Conservation (phyloP, 148 eudicot genomes). For the Nepenthes gracilis region DNA sequence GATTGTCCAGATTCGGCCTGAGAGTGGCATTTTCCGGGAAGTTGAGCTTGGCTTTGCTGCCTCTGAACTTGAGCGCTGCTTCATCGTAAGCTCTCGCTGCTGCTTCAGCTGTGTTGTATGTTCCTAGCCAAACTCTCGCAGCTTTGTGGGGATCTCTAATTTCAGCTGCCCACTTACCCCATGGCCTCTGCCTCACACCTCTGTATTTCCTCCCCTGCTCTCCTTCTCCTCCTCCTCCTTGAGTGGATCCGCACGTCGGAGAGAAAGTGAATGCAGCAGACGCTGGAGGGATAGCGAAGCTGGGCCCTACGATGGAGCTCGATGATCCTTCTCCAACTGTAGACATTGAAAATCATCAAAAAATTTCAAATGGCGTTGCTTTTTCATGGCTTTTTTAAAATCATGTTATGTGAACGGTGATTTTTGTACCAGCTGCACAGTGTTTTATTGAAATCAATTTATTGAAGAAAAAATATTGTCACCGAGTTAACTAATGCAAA, state of each 20-base stretch:
- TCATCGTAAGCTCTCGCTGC: slow-evolving; percentile 76
- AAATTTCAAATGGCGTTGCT: too few species aligned
- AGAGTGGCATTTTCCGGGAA: slow-evolving; percentile 58
- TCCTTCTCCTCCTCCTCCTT: not conserved
- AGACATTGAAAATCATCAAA: too few species aligned
- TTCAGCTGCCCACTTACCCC: slow-evolving; percentile 97
- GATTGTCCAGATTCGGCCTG: not conserved
- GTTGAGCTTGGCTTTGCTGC: slow-evolving; percentile 77
- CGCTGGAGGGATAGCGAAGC: slow-evolving; percentile 8
- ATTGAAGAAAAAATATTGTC: too few species aligned
- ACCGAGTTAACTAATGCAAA: too few species aligned
- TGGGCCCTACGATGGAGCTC: slow-evolving; percentile 9
- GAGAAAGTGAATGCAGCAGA: slow-evolving; percentile 17
- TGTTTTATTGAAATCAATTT: too few species aligned
- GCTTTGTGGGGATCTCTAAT: slow-evolving; percentile 72
- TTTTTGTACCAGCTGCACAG: too few species aligned
- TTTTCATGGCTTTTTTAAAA: too few species aligned
- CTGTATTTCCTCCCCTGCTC: slow-evolving; percentile 51
- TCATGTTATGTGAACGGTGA: too few species aligned
- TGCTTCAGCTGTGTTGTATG: slow-evolving; percentile 65
- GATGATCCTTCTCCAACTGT: slow-evolving; percentile 10
- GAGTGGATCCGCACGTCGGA: slow-evolving; percentile 3
- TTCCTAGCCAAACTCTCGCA: slow-evolving; percentile 77
- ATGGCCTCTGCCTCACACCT: slow-evolving; percentile 78
- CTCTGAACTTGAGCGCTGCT: slow-evolving; percentile 60